Percentiles rank a stretch among this genome's conserved stretches.
Evolutionary conservation across 1,284 basidiomycete genomes (phyloP).

Genomic region (Meira miltonrushii): DNA sequence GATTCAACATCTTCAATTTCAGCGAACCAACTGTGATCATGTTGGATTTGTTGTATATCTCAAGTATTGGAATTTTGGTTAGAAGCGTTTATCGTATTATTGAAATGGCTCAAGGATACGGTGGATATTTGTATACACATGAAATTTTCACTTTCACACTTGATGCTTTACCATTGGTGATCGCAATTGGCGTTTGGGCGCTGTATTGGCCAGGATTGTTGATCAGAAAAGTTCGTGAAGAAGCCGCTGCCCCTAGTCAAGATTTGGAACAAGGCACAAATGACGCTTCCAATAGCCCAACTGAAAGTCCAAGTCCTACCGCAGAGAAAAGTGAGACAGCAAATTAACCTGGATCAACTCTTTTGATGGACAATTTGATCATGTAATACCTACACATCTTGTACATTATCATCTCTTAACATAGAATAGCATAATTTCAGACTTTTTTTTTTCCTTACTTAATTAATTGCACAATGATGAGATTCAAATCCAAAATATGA

Average conservation of each 20-base stretch:
- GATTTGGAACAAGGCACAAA: background rate
- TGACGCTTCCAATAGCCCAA: background rate
- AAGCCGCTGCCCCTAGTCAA: background rate
- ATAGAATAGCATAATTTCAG: no score
- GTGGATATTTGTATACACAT: conserved; percentile 24
- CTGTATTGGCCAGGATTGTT: conserved; percentile 27
- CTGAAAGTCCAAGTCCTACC: background rate
- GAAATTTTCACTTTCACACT: conserved; percentile 31
- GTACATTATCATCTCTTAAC: background rate
- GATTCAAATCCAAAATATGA: background rate
- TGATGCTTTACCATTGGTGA: conserved; percentile 29
- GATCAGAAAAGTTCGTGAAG: conserved; percentile 7
- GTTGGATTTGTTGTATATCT: conserved; percentile 17
- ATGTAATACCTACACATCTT: background rate
- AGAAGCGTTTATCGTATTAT: conserved; percentile 33
- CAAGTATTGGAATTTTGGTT: conserved; percentile 20
- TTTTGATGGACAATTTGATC: background rate
- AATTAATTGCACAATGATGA: background rate
- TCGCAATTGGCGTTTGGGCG: conserved; percentile 28
- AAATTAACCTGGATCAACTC: background rate
- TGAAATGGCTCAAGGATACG: conserved; percentile 33
- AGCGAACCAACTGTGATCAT: background rate
- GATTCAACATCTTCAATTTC: conserved; percentile 1
- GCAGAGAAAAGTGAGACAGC: background rate
- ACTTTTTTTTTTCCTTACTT: no score